phyloP scores from a whole-genome alignment of 148 eudicot genomes.

The Rhododendron griersonianum region DNA sequence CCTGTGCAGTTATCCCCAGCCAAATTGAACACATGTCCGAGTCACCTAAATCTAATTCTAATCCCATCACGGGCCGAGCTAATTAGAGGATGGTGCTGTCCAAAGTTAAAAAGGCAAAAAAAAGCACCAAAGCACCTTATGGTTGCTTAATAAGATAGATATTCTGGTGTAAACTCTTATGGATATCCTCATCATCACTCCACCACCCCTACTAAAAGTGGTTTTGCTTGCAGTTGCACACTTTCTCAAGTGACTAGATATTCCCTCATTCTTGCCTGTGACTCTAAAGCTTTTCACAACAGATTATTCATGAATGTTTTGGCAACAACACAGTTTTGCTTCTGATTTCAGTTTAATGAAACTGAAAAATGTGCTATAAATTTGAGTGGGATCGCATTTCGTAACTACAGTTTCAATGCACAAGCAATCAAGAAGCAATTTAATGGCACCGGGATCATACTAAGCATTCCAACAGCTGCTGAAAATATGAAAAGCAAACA shows the following conservation, averaged over 20 bases:
- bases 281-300: background rate
- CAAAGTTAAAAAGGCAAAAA: background rate
- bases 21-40: background rate
- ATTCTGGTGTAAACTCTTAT: background rate
- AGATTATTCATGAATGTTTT: background rate
- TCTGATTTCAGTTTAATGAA: background rate
- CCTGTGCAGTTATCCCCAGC: background rate
- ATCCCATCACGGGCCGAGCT: background rate
- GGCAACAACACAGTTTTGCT: background rate
- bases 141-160: conserved; percentile 1
- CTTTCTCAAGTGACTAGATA: background rate
- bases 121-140: background rate
- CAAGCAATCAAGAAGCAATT: background rate
- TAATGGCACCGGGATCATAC: background rate
- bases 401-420: background rate
- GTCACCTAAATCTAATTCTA: background rate
- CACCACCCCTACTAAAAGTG: background rate
- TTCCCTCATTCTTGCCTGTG: background rate
- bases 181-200: background rate
- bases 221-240: background rate
- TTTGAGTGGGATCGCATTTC: background rate
- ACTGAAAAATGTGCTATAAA: background rate
- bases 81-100: background rate
- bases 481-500: conserved; percentile 6
- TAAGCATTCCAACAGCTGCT: background rate